A percentile compares a stretch with the other conserved stretches of the same genome.
Evolutionary conservation across 148 eudicot genomes (phyloP).

Genomic region (Vaccinium myrtillus): DNA sequence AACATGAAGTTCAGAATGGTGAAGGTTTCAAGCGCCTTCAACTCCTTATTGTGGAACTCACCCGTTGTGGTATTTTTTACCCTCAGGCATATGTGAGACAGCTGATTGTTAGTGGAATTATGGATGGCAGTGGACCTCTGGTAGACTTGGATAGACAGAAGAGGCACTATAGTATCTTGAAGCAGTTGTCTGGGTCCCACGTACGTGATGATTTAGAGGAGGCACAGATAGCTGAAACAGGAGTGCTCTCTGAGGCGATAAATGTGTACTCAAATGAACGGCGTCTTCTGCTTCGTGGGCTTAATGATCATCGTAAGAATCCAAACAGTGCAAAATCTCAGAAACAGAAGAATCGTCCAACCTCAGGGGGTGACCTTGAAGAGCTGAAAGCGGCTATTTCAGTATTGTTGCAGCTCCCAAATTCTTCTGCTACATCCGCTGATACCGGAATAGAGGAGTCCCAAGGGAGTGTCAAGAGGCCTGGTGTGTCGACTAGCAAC

Average conservation of each 20-base stretch:
- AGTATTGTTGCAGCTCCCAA: slow-evolving; percentile 65
- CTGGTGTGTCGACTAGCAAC: slow-evolving; percentile 36
- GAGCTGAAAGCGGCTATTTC: slow-evolving; percentile 65
- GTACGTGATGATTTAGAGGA: slow-evolving; percentile 63
- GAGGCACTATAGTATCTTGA: slow-evolving; percentile 76
- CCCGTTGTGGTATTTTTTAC: slow-evolving; percentile 66
- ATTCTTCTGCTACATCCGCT: slow-evolving; percentile 22
- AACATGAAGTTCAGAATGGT: slow-evolving; percentile 69
- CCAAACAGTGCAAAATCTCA: slow-evolving; percentile 23
- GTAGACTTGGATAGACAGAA: slow-evolving; percentile 45
- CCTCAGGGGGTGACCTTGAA: slow-evolving; percentile 37
- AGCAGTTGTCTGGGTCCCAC: slow-evolving; percentile 73
- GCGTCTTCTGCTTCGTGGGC: slow-evolving; percentile 67
- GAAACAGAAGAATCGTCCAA: slow-evolving; percentile 34
- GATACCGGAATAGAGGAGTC: slow-evolving; percentile 53
- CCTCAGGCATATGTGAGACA: slow-evolving; percentile 87
- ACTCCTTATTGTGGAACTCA: slow-evolving; percentile 68
- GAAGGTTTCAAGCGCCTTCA: slow-evolving; percentile 81
- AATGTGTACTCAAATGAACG: slow-evolving; percentile 80
- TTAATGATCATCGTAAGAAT: slow-evolving; percentile 37
- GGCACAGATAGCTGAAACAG: slow-evolving; percentile 40
- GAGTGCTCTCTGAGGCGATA: slow-evolving; percentile 51
- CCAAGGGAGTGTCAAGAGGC: slow-evolving; percentile 52
- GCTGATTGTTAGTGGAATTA: slow-evolving; percentile 81
- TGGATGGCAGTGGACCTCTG: slow-evolving; percentile 55